Evolutionary conservation across 2,329 filamentous ascomycete genomes (phyloP), one percentile per base, ranked within the genome.

Genomic region (Colletotrichum sp.): DNA sequence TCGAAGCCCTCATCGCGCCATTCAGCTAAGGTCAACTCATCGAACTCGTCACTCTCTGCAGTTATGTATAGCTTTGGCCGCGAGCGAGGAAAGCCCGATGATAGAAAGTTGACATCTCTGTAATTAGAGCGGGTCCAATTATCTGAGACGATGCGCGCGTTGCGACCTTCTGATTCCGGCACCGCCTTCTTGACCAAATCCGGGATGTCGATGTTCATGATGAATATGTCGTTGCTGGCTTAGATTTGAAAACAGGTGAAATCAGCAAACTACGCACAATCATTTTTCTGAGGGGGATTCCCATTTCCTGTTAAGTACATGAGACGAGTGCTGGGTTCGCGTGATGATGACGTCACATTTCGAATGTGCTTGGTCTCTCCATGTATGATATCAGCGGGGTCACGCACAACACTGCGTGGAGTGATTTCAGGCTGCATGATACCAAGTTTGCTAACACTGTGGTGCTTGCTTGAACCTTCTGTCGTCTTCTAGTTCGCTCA

Each of bases 1-100:
- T 86, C 77, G 72, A 88, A 88, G 0, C 86, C 86, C 71, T 88
- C 87, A 13, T 82, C 82, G 25, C 79, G 81, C 87, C 87, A 88
- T 25, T 86, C 84, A 1, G 72, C 72, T 1, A 88, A 34, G 0
- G 84, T 86, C 0, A 79, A 19, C 4, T 78, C 49, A 74, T 88
- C 87, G 72, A 88, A 88, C 1, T 86, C 84, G 11, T 87, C 84
- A 44, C 78, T 80, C 62, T 88, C 87, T 4, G 85, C 84, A 0
- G 86, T 87, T 22, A 88, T 76, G 72, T 87, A 88, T 4, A 88
- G 77, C 64, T 84, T 87, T 0, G 85, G 85, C 0, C 83, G 80
- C 1, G 77, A 76, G 1, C 81, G 80, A 1, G 85, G 86, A 69
- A 88, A 88, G 11, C 85, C 81, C 6, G 79, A 72, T 0, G 87